These are phyloP conservation scores for Aureobasidium mangrovei DNA, from an alignment of 2,329 filamentous ascomycete genomes.

Conservation along the genomic window DNA sequence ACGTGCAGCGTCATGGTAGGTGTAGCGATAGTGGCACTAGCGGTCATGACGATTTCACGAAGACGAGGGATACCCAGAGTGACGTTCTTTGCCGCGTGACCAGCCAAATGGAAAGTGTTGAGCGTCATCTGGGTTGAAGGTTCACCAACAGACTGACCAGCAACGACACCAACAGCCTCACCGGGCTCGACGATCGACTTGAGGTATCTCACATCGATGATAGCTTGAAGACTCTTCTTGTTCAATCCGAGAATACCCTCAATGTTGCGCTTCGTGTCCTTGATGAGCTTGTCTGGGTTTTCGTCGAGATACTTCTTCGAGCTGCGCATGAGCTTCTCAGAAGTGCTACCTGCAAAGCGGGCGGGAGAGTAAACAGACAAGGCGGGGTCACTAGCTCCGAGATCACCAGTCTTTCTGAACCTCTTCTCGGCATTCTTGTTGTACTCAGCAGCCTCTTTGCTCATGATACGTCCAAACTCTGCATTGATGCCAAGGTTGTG, in stretches of 20 bases:
- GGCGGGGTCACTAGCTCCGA: constrained; percentile 65
- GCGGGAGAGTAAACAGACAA: constrained; percentile 65
- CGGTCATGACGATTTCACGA: constrained; percentile 97
- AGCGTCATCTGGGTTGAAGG: constrained; percentile 98
- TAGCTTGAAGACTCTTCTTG: constrained; percentile 69
- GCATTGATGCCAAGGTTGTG: constrained; percentile 62
- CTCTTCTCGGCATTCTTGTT: constrained; percentile 67
- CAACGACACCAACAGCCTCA: constrained; percentile 93
- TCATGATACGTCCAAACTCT: constrained; percentile 45
- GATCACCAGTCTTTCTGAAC: constrained; percentile 62
- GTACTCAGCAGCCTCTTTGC: constrained; percentile 55
- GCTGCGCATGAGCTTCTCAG: constrained; percentile 70
- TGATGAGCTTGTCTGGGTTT: constrained; percentile 56
- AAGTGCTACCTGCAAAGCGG: constrained; percentile 74
- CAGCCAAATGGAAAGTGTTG: constrained; percentile 99
- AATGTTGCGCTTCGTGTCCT: constrained; percentile 49
- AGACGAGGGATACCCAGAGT: constrained; percentile 96
- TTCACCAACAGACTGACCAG: constrained; percentile 92
- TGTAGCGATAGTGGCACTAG: constrained; percentile 78
- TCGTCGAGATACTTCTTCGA: constrained; percentile 68
- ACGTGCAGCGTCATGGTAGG: constrained; percentile 81
- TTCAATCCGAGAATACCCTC: constrained; percentile 33
- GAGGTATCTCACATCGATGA: constrained; percentile 88
- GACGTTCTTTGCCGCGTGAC: constrained; percentile 96
- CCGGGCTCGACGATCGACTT: constrained; percentile 87